Evolutionary conservation across 345 rosid species (phyloP).

Genomic region (Camelina laxa): DNA sequence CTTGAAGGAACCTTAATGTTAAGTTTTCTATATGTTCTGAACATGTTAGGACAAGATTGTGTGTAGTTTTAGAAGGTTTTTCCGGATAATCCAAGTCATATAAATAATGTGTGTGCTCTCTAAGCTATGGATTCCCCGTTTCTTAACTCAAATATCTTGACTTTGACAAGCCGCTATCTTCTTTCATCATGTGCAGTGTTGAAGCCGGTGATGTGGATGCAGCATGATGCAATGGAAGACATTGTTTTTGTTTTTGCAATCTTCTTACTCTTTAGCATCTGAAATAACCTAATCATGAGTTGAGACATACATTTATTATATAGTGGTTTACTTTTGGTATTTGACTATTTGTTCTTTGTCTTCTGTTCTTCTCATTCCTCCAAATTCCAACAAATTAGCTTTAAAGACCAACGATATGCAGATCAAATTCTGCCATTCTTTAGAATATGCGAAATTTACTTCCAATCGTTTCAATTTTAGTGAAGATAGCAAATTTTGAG

Average conservation of each 20-base stretch:
- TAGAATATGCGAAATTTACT: not conserved
- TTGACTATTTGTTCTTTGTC: not conserved
- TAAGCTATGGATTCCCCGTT: not conserved
- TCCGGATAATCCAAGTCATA: not conserved
- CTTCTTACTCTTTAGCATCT: constrained; percentile 1
- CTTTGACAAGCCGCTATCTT: constrained; percentile 12
- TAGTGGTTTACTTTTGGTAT: constrained; percentile 7
- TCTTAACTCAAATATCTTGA: not conserved
- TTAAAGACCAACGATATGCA: not conserved
- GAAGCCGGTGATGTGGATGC: constrained; percentile 18
- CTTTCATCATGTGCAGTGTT: constrained; percentile 33
- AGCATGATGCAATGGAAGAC: constrained; percentile 1
- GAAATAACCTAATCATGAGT: constrained; percentile 8
- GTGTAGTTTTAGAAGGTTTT: not conserved
- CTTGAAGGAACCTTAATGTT: not conserved
- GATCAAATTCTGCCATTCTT: not conserved
- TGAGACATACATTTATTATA: not conserved
- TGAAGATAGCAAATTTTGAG: not conserved
- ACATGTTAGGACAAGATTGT: not conserved
- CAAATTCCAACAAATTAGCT: not conserved
- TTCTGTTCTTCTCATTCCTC: not conserved
- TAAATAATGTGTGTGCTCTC: not conserved
- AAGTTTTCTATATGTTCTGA: not conserved
- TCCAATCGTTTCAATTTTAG: not conserved
- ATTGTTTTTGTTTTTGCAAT: not conserved